A percentile compares a stretch with the other conserved stretches of the same genome.
These are phyloP conservation scores for Westerdykella aurantiaca DNA, from an alignment of 2,329 filamentous ascomycete species.

Conservation along the genomic window DNA sequence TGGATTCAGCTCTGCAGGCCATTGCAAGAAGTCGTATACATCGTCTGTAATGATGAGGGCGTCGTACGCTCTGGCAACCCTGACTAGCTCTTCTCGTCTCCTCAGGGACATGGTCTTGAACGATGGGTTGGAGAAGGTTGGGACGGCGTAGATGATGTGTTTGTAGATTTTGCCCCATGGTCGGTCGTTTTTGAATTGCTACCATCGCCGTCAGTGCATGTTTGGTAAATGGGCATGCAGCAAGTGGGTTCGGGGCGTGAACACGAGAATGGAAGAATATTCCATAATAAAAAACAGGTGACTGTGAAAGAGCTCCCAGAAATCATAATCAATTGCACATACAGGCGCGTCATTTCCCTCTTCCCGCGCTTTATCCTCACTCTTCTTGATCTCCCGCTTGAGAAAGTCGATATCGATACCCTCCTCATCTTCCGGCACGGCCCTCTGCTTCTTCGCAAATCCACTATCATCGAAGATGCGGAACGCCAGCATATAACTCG, in stretches of 20 bases:
- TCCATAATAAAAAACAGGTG: not conserved
- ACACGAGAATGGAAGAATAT: not conserved
- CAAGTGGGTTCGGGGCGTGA: not conserved
- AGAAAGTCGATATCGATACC: constrained; percentile 66
- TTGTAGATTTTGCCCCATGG: constrained; percentile 72
- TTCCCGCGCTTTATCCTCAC: constrained; percentile 41
- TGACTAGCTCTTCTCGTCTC: constrained; percentile 63
- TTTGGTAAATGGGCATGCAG: not conserved
- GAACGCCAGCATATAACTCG: constrained; percentile 78
- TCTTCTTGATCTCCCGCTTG: constrained; percentile 45
- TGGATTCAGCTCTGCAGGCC: constrained; percentile 47
- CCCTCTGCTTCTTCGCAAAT: constrained; percentile 60
- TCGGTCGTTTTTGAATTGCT: constrained; percentile 54
- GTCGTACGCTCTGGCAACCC: constrained; percentile 71
- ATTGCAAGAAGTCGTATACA: constrained; percentile 89
- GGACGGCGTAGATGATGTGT: constrained; percentile 82
- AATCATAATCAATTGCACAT: constrained; percentile 15
- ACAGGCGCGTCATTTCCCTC: constrained; percentile 42
- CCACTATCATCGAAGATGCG: constrained; percentile 80
- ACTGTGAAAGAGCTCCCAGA: not conserved
- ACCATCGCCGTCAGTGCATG: constrained; percentile 8
- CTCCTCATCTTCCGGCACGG: constrained; percentile 69
- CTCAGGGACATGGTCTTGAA: constrained; percentile 71
- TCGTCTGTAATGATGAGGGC: constrained; percentile 84
- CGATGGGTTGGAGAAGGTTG: constrained; percentile 84